phyloP scores from a whole-genome alignment of 805 yeast species.

The Saccharomyces paradoxus region DNA sequence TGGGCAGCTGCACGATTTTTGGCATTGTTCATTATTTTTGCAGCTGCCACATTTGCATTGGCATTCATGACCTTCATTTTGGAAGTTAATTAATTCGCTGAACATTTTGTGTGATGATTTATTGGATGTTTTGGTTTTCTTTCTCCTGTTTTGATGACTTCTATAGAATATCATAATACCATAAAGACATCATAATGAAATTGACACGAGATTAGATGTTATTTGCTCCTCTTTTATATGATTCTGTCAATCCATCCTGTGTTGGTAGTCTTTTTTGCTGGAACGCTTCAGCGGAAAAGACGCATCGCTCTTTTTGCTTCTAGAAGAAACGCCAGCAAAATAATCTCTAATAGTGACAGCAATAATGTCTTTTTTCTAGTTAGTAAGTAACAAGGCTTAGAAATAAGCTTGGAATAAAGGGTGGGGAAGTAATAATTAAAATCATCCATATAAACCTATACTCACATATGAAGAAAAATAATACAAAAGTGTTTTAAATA shows the following conservation, averaged over 20 bases:
- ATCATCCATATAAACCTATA: background rate
- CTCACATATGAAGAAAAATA: background rate
- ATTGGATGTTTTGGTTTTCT: background rate
- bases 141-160: background rate
- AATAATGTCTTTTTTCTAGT: background rate
- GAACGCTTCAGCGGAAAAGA: background rate
- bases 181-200: background rate
- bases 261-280: background rate
- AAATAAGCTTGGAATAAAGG: background rate
- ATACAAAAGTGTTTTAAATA: background rate
- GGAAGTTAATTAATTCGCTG: background rate
- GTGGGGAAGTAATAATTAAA: background rate
- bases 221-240: background rate
- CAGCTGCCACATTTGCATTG: background rate
- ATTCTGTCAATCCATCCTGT: background rate
- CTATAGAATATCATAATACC: background rate
- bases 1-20: background rate
- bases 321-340: background rate
- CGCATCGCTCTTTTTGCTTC: background rate
- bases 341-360: background rate
- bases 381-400: background rate
- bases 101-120: background rate
- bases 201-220: background rate
- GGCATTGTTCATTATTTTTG: background rate
- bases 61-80: background rate